phyloP scores from a whole-genome alignment of 257 asterid species.

The Coffea eugenioides region DNA sequence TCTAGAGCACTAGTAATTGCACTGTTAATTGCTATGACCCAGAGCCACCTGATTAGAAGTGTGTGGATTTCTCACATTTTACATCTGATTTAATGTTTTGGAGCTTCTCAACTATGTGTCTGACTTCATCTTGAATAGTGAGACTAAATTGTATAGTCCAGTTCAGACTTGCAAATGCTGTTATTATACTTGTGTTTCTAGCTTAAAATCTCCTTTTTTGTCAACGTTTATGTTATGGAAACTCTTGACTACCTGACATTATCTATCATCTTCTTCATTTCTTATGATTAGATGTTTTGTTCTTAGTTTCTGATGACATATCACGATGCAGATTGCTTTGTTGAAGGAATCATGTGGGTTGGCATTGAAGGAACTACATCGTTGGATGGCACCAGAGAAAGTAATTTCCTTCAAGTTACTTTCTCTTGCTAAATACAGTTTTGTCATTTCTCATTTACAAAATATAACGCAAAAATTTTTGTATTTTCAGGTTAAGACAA shows the following conservation, averaged over 20 bases:
- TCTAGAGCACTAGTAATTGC: too few species aligned
- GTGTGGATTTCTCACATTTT: neutral
- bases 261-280: neutral
- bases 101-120: neutral
- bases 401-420: slow-evolving; percentile 27
- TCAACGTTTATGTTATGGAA: neutral
- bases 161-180: neutral
- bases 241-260: neutral
- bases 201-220: neutral
- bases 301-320: neutral
- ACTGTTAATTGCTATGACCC: too few species aligned
- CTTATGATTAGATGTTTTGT: neutral
- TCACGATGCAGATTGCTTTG: slow-evolving; percentile 44
- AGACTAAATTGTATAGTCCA: neutral
- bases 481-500: slow-evolving; percentile 61
- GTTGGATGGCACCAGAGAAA: slow-evolving; percentile 88
- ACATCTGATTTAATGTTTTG: neutral
- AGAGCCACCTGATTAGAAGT: neutral
- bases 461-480: neutral
- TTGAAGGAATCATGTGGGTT: slow-evolving; percentile 49
- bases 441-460: neutral
- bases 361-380: slow-evolving; percentile 52
- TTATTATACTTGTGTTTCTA: neutral
- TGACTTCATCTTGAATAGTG: neutral
- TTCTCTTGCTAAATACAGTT: neutral